These are phyloP conservation scores for Stagonosporopsis rhizophila DNA, from an alignment of 2,329 filamentous ascomycete genomes.

Conservation along the genomic window DNA sequence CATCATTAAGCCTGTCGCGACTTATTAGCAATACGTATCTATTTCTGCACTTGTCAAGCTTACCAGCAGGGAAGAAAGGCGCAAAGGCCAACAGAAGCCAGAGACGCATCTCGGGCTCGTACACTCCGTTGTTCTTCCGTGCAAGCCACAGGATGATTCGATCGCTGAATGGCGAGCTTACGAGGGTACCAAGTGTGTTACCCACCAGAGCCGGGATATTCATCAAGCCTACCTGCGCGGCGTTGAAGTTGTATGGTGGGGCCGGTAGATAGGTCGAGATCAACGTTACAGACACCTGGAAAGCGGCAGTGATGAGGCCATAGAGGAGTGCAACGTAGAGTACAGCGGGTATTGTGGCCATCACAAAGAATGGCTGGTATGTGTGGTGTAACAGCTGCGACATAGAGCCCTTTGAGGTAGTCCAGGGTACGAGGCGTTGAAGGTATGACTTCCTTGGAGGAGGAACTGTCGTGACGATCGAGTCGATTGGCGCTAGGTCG, in stretches of 20 bases:
- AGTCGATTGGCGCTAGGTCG: conserved; percentile 8
- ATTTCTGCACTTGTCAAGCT: background rate
- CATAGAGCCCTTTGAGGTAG: conserved; percentile 6
- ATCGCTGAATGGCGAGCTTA: conserved; percentile 43
- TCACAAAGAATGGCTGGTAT: conserved; percentile 12
- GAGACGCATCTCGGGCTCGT: conserved; percentile 60
- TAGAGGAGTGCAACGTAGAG: conserved; percentile 17
- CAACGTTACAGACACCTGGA: conserved; percentile 11
- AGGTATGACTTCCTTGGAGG: conserved; percentile 12
- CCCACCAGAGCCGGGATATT: conserved; percentile 49
- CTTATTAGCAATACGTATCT: background rate
- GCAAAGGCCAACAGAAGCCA: conserved; percentile 26
- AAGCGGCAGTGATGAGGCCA: conserved; percentile 11
- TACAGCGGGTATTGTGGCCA: conserved; percentile 12
- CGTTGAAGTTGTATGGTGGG: conserved; percentile 52
- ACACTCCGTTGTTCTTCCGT: conserved; percentile 56
- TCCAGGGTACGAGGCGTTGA: conserved; percentile 6
- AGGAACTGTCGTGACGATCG: conserved; percentile 1
- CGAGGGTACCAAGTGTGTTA: conserved; percentile 42
- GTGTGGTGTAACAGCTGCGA: conserved; percentile 3
- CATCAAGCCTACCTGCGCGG: conserved; percentile 50
- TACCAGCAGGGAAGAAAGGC: conserved; percentile 19
- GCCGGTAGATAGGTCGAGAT: conserved; percentile 10
- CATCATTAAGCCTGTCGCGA: conserved; percentile 1
- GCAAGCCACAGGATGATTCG: conserved; percentile 50